Conservation (phyloP, 2,329 filamentous ascomycete species). For the Pseudocercospora crystallina region DNA sequence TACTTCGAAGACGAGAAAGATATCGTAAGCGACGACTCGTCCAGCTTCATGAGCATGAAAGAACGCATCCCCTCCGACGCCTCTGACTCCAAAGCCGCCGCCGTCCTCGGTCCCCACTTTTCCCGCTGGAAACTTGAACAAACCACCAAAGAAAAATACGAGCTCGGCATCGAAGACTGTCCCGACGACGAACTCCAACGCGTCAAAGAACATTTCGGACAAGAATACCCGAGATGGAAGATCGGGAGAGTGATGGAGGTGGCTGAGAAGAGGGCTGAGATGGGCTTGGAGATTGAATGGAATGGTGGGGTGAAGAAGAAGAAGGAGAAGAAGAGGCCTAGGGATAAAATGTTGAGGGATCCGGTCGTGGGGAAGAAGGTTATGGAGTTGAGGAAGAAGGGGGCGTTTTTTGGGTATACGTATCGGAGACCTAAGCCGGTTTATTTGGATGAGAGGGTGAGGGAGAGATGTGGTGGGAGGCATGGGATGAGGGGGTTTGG, state of each 20-base stretch:
- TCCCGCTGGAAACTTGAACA: slow-evolving; percentile 27
- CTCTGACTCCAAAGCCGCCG: slow-evolving; percentile 13
- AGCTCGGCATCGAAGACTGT: slow-evolving; percentile 33
- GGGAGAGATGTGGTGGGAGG: neutral
- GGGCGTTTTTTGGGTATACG: slow-evolving; percentile 86
- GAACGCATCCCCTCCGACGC: slow-evolving; percentile 22
- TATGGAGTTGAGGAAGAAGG: slow-evolving; percentile 77
- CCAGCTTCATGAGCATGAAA: slow-evolving; percentile 26
- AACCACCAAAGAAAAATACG: slow-evolving; percentile 28
- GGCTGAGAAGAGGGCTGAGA: slow-evolving; percentile 22
- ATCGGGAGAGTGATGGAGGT: slow-evolving; percentile 27
- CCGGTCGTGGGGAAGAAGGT: slow-evolving; percentile 62
- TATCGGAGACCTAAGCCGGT: slow-evolving; percentile 57
- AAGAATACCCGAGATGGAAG: slow-evolving; percentile 32
- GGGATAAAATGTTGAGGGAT: slow-evolving; percentile 84
- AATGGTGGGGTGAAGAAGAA: slow-evolving; percentile 27
- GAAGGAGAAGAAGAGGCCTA: slow-evolving; percentile 73
- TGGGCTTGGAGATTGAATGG: slow-evolving; percentile 11
- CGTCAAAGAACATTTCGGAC: slow-evolving; percentile 34
- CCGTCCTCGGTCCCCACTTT: slow-evolving; percentile 14
- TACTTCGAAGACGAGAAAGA: slow-evolving; percentile 86
- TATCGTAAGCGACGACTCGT: slow-evolving; percentile 49
- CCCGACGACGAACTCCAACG: slow-evolving; percentile 30
- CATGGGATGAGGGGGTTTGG: slow-evolving; percentile 14
- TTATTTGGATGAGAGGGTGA: slow-evolving; percentile 16